Conservation (phyloP, 495 filamentous ascomycete species). For the Podospora didyma region DNA sequence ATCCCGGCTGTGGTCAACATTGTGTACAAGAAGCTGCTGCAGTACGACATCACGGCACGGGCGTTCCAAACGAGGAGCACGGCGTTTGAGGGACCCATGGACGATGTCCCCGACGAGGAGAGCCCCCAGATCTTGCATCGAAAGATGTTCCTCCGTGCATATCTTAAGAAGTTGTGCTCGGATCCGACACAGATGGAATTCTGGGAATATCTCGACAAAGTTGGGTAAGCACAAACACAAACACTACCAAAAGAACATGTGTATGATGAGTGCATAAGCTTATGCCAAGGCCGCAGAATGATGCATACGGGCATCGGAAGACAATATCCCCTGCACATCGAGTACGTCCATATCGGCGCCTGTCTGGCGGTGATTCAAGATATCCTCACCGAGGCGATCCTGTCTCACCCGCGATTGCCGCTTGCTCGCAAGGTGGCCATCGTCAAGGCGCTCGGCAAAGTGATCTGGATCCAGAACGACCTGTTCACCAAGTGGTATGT, state of each 20-base stretch:
- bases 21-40: constrained; percentile 72
- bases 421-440: constrained; percentile 63
- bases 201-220: constrained; percentile 76
- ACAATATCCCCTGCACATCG: constrained; percentile 62
- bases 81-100: constrained; percentile 56
- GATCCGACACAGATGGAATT: constrained; percentile 70
- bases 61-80: constrained; percentile 65
- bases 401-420: constrained; percentile 62
- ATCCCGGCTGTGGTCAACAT: constrained; percentile 71
- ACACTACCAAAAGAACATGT: background rate
- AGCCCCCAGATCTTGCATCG: constrained; percentile 68
- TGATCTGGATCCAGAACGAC: constrained; percentile 74
- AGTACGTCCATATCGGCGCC: constrained; percentile 71
- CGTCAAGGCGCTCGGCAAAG: constrained; percentile 57
- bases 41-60: constrained; percentile 71
- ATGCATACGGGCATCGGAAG: constrained; percentile 68
- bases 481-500: constrained; percentile 74
- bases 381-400: constrained; percentile 66
- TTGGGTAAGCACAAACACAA: constrained; percentile 43
- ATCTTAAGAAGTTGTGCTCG: constrained; percentile 63
- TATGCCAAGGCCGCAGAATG: constrained; percentile 39
- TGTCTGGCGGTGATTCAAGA: constrained; percentile 68
- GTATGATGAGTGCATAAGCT: background rate
- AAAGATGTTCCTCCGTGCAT: constrained; percentile 72
- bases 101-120: constrained; percentile 57